Evolutionary conservation across 768 basidiomycete genomes (phyloP), one percentile per base, ranked within the genome.

Genomic region (Filobasidium floriforme): DNA sequence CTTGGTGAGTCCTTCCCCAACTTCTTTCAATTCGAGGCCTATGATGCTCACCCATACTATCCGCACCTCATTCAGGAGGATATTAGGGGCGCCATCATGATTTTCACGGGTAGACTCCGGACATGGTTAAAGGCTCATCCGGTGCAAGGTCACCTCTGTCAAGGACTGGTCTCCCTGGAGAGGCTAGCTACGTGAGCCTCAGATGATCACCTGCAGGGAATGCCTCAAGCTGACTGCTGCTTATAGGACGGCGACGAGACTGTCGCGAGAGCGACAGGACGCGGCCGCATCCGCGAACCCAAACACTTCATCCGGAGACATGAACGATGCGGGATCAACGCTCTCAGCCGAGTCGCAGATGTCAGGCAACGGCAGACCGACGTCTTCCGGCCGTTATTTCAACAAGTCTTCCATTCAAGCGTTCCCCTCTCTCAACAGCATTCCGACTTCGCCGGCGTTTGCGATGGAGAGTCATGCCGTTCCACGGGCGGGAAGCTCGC

Each of bases 51-150:
- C 7, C 26, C 1, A 12, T 12, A 7, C 60, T 62, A 32, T 29
- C 44, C 26, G 28, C 24, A 28, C 3, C 18, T 15, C 60, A 4
- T 46, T 3, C 51, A 76, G 75, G 69, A 68, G 7, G 73, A 73
- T 66, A 69, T 78, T 15, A 69, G 71, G 49, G 76, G 72, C 0
- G 72, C 72, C 0, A 72, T 76, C 24, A 68, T 67, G 4, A 67
- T 76, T 4, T 73, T 78, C 52, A 70, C 74, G 59, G 76, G 74
- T 28, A 51, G 77, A 14, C 61, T 75, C 15, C 43, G 70, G 10
- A 70, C 69, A 14, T 76, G 77, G 77, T 67, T 70, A 24, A 69
- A 64, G 3, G 68, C 75, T 0, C 77, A 78, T 67, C 75, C 77
- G 18, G 77, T 76, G 18, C 77, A 78, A 51, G 72, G 70, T 1